Conservation (phyloP, 805 yeast species). For the Metschnikowia anglica region DNA sequence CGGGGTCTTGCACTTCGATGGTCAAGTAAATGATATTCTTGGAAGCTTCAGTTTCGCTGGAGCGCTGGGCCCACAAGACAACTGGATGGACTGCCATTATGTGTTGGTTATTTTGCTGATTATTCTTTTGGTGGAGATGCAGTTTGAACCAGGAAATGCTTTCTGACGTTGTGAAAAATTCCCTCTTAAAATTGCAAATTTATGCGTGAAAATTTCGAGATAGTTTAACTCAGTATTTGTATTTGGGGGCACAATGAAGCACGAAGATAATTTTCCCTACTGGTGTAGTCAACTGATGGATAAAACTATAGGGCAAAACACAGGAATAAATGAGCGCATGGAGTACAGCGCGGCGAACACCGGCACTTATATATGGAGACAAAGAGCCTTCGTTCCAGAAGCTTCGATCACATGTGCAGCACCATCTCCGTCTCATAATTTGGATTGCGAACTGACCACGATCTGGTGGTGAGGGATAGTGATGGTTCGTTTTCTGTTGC, state of each 20-base stretch:
- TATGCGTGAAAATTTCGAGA: no score
- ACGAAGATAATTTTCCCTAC: no score
- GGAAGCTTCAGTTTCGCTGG: slow-evolving; percentile 64
- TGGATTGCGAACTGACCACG: no score
- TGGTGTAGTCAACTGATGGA: no score
- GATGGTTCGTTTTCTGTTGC: no score
- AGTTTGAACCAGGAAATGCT: background rate
- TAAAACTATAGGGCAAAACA: background rate
- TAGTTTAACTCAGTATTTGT: no score
- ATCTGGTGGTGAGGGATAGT: no score
- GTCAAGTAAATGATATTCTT: slow-evolving; percentile 79
- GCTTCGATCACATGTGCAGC: slow-evolving; percentile 17
- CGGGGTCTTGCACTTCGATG: slow-evolving; percentile 69
- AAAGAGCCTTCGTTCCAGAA: slow-evolving; percentile 17
- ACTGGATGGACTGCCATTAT: slow-evolving; percentile 35
- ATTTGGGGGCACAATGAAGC: no score
- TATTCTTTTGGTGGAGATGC: background rate
- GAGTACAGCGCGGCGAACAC: slow-evolving; percentile 2
- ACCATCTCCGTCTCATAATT: no score
- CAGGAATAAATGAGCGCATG: background rate
- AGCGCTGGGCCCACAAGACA: slow-evolving; percentile 97
- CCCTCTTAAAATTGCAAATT: no score
- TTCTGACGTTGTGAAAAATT: no score
- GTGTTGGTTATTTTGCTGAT: no score
- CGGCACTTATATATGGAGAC: slow-evolving; percentile 5